Evolutionary conservation across 441 rosid genomes (phyloP).

Genomic region (Sinapis alba): DNA sequence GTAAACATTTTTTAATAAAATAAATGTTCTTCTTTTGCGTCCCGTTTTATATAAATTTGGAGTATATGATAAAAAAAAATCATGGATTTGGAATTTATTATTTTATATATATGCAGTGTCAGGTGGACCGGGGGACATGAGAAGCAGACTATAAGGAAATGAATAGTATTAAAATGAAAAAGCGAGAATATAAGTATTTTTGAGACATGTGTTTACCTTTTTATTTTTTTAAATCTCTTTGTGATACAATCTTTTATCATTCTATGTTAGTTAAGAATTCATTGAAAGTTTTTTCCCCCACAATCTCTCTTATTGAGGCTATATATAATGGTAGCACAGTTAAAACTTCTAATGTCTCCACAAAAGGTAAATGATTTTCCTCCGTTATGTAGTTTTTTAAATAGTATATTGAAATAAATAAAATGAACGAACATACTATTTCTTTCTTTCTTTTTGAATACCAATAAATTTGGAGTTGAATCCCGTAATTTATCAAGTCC

Average conservation of each 20-base stretch:
- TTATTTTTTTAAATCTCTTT: neutral
- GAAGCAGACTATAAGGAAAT: conserved; percentile 29
- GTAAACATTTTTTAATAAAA: conserved; percentile 3
- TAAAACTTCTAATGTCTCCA: no score
- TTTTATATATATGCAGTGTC: conserved; percentile 31
- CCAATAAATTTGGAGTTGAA: no score
- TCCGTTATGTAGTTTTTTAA: no score
- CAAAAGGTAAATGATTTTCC: no score
- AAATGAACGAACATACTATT: no score
- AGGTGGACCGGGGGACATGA: conserved; percentile 42
- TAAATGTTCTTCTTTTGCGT: conserved; percentile 12
- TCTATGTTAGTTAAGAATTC: neutral
- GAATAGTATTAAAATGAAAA: conserved; percentile 11
- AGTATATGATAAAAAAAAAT: conserved; percentile 14
- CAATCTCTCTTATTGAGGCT: neutral
- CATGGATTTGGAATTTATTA: conserved; percentile 30
- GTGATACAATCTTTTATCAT: neutral
- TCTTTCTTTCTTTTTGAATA: no score
- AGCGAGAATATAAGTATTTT: neutral
- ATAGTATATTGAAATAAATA: no score
- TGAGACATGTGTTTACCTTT: conserved; percentile 3
- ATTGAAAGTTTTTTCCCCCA: neutral
- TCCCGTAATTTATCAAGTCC: no score
- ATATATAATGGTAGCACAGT: no score
- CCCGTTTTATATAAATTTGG: neutral